Evolutionary conservation across 768 basidiomycete genomes (phyloP), one percentile per base, ranked within the genome.

Genomic region (Nidula microcarpa): DNA sequence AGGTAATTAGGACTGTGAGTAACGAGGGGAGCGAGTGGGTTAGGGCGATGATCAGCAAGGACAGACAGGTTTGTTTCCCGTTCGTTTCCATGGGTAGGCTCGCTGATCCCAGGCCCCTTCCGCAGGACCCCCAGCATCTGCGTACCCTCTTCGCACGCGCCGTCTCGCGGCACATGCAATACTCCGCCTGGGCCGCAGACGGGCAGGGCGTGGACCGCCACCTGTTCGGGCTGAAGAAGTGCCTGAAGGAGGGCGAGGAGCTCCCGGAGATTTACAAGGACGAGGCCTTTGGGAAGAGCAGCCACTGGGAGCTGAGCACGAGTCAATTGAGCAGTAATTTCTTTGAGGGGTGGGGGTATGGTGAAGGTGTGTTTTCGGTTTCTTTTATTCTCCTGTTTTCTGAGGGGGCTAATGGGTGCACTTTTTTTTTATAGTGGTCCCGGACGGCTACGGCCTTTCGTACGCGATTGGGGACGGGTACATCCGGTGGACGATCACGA

Each of bases 331-430:
- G 86, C 48, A 87, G 84, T 43, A 77, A 76, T 49, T 94, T 79
- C 67, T 74, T 99, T 34, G 91, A 95, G 60, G 94, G 94, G 17
- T 98, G 96, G 96, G 97, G 96, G 11, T 98, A 98, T 65, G 94
- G 94, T 6, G 92, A 96, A 80, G 91, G 91, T 91, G 54, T 57
- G 79, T 68, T 47, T 14, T 23, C 6, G 53, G 18, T 33, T 9
- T n/a, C 35, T 55, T 36, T 43, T 49, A 14, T 34, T 54, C 23
- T 39, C 50, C 50, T 34, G 23, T 11, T 17, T 59, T 33, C 47
- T 7, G 8, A 52, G 39, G 17, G 6, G 11, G 39, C 33, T 59
- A 0, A 45, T 49, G n/a, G 23, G 14, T 11, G 6, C 10, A 14
- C 7, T 51, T 36, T 53, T 55, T 17, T 51, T 50, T 16, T 41